These are phyloP conservation scores for Protostelium mycophagum DNA, from an alignment of 78 protist species.

Conservation along the genomic window DNA sequence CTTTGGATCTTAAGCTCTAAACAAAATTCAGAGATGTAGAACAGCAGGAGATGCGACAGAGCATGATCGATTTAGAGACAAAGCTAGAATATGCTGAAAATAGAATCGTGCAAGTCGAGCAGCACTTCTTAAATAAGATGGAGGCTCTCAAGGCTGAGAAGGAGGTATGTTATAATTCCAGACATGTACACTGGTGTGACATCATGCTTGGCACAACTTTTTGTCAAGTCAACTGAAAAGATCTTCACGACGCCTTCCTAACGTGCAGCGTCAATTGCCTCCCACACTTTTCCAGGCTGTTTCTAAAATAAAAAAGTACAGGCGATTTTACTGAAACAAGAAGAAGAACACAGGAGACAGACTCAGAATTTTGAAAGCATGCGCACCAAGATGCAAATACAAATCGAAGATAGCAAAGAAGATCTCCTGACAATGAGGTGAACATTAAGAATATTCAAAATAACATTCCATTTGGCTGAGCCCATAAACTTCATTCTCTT, in stretches of 20 bases:
- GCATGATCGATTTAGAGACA: neutral
- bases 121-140: neutral
- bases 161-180: no score
- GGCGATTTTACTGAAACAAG: no score
- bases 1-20: neutral
- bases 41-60: neutral
- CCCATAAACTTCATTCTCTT: no score
- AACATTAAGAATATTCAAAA: no score
- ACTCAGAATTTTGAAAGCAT: neutral
- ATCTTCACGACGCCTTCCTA: no score
- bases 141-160: neutral
- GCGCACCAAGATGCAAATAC: neutral
- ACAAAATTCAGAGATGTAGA: neutral
- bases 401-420: neutral
- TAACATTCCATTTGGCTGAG: no score
- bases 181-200: no score
- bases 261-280: no score
- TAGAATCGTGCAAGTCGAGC: neutral
- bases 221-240: neutral
- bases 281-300: no score
- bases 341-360: neutral
- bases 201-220: neutral
- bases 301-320: no score
- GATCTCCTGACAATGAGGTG: neutral
- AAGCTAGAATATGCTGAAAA: neutral